A percentile compares a stretch with the other conserved stretches of the same genome.
These are phyloP conservation scores for Lasiosphaeris hirsuta DNA, from an alignment of 495 filamentous ascomycete species.

Conservation along the genomic window DNA sequence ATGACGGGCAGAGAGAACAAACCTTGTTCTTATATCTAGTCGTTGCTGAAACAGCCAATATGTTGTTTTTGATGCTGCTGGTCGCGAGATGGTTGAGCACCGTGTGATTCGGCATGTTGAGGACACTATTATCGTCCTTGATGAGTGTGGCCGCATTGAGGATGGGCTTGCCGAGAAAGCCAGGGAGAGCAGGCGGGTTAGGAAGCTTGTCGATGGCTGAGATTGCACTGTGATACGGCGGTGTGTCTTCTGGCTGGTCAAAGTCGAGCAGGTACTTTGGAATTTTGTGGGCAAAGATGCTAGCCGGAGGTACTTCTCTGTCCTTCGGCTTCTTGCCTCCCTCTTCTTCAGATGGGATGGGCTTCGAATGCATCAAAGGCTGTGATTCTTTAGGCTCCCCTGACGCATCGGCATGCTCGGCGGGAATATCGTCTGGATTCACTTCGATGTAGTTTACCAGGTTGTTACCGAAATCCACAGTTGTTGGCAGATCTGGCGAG, in stretches of 20 bases:
- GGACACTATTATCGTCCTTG: slow-evolving; percentile 95
- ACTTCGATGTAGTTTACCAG: slow-evolving; percentile 98
- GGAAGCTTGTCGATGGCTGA: slow-evolving; percentile 70
- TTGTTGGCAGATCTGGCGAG: slow-evolving; percentile 81
- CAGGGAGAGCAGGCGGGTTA: slow-evolving; percentile 78
- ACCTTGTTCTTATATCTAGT: slow-evolving; percentile 97
- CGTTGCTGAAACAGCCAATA: slow-evolving; percentile 94
- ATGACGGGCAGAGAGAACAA: neutral
- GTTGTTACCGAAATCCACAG: slow-evolving; percentile 94
- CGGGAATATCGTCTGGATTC: slow-evolving; percentile 61
- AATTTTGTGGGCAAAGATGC: slow-evolving; percentile 59
- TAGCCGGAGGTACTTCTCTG: slow-evolving; percentile 40
- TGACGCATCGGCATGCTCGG: slow-evolving; percentile 11
- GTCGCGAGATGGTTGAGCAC: slow-evolving; percentile 97
- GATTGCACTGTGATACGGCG: slow-evolving; percentile 63
- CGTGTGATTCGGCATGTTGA: slow-evolving; percentile 95
- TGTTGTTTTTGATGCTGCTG: slow-evolving; percentile 94
- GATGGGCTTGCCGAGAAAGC: slow-evolving; percentile 92
- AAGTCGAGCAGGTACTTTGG: slow-evolving; percentile 84
- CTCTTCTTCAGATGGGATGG: slow-evolving; percentile 30
- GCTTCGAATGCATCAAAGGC: slow-evolving; percentile 30
- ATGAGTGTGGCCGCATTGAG: slow-evolving; percentile 84
- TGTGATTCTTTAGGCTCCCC: slow-evolving; percentile 26
- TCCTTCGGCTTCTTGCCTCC: slow-evolving; percentile 42
- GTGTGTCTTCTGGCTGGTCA: slow-evolving; percentile 75